phyloP scores from a whole-genome alignment of 768 basidiomycete genomes.

The Suillus occidentalis region DNA sequence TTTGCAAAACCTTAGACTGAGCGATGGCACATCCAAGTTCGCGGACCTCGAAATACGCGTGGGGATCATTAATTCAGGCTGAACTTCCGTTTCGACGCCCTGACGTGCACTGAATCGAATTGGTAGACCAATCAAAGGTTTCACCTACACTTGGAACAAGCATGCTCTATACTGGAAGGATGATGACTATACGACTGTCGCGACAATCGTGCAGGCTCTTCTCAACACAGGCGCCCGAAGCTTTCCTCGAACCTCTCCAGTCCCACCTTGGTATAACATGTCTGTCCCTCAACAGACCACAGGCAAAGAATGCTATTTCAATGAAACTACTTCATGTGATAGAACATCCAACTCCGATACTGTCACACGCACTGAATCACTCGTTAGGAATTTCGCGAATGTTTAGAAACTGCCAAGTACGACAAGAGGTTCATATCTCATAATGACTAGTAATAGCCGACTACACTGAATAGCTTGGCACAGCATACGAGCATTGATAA shows the following conservation, averaged over 20 bases:
- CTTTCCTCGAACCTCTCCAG: slow-evolving; percentile 49
- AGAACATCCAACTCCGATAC: slow-evolving; percentile 4
- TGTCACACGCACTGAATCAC: slow-evolving; percentile 10
- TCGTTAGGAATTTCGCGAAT: slow-evolving; percentile 66
- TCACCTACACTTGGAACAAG: neutral
- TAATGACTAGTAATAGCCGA: neutral
- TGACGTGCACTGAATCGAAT: neutral
- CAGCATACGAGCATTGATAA: slow-evolving; percentile 76
- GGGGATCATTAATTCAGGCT: too few relatives aligned
- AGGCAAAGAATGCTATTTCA: slow-evolving; percentile 88
- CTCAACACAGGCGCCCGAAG: slow-evolving; percentile 31
- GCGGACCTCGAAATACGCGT: neutral
- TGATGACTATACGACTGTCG: neutral
- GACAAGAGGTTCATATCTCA: slow-evolving; percentile 55
- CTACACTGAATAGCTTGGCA: neutral
- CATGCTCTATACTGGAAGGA: neutral
- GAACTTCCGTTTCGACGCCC: neutral
- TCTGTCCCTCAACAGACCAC: slow-evolving; percentile 78
- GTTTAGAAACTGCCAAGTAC: slow-evolving; percentile 63
- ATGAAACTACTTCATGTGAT: slow-evolving; percentile 64
- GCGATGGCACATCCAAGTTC: too few relatives aligned
- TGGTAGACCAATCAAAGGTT: neutral
- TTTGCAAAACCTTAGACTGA: too few relatives aligned
- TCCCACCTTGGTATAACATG: slow-evolving; percentile 66
- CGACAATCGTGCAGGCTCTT: slow-evolving; percentile 14